Conservation (phyloP, 139 green algal genomes). For the Raphidocelis subcapitata region DNA sequence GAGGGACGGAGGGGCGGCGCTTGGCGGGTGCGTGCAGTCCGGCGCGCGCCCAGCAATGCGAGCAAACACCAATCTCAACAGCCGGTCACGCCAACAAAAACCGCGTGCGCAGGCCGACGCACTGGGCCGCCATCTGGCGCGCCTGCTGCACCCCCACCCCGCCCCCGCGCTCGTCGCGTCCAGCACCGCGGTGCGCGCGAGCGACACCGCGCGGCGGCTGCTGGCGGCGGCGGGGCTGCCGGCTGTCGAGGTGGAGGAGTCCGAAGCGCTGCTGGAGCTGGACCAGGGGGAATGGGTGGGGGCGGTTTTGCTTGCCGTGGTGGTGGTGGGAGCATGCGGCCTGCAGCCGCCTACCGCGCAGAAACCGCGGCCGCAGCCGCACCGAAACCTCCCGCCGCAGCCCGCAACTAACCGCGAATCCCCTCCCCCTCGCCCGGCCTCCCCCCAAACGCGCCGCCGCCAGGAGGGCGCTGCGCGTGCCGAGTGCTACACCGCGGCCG, state of each 20-base stretch:
- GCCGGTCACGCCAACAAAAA: background rate
- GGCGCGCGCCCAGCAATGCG: background rate
- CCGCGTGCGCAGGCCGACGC: conserved; percentile 6
- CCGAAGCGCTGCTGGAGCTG: conserved; percentile 27
- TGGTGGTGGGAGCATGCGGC: too few relatives aligned
- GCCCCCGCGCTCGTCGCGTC: background rate
- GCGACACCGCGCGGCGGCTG: background rate
- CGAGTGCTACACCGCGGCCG: conserved; percentile 22
- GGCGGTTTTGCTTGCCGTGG: too few relatives aligned
- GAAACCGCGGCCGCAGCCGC: too few relatives aligned
- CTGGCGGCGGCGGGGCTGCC: background rate
- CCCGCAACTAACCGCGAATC: too few relatives aligned
- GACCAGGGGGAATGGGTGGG: conserved; percentile 29
- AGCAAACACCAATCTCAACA: background rate
- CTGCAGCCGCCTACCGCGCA: too few relatives aligned
- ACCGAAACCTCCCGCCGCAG: too few relatives aligned
- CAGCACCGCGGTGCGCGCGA: conserved; percentile 15
- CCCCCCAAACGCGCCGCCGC: too few relatives aligned
- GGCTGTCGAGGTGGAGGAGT: background rate
- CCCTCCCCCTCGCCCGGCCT: too few relatives aligned
- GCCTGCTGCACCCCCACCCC: background rate
- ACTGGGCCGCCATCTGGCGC: background rate
- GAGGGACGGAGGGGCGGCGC: background rate
- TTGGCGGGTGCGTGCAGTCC: background rate
- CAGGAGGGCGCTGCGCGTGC: conserved; percentile 1